Conservation (phyloP, 139 green algal species). For the Coelastrella sp. region DNA sequence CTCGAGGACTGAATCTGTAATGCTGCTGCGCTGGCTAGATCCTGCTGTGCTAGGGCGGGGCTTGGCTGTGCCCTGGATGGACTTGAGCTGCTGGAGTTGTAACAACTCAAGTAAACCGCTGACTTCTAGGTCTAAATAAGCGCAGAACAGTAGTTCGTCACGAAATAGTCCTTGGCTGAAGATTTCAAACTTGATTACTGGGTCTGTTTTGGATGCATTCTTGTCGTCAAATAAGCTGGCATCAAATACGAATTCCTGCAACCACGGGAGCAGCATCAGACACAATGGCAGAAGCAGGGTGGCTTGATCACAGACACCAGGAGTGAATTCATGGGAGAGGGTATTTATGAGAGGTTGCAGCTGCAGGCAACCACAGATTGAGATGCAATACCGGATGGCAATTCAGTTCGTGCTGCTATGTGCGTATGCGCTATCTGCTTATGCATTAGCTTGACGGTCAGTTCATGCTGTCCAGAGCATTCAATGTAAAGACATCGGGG, state of each 20-base stretch:
- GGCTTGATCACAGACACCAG: too few species aligned
- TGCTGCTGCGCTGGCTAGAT: not conserved
- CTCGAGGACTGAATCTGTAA: not conserved
- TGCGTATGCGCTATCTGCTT: too few species aligned
- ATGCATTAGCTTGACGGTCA: too few species aligned
- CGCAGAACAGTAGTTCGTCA: slow-evolving; percentile 34
- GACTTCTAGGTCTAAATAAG: not conserved
- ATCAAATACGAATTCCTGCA: slow-evolving; percentile 38
- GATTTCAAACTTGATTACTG: slow-evolving; percentile 21
- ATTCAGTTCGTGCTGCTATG: too few species aligned
- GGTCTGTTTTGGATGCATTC: not conserved
- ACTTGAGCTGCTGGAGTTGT: not conserved
- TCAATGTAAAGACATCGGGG: too few species aligned
- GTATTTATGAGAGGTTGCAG: too few species aligned
- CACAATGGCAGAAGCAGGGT: not conserved
- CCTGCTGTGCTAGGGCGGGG: not conserved
- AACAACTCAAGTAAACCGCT: not conserved
- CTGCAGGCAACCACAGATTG: too few species aligned
- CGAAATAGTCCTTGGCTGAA: slow-evolving; percentile 1
- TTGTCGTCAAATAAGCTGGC: not conserved
- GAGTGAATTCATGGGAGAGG: too few species aligned
- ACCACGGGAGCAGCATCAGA: not conserved
- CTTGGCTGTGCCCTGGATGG: too few species aligned
- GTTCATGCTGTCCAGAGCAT: too few species aligned
- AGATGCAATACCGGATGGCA: too few species aligned